Conservation (phyloP, 139 green algal species). For the Pseudopediastrum boryanum region DNA sequence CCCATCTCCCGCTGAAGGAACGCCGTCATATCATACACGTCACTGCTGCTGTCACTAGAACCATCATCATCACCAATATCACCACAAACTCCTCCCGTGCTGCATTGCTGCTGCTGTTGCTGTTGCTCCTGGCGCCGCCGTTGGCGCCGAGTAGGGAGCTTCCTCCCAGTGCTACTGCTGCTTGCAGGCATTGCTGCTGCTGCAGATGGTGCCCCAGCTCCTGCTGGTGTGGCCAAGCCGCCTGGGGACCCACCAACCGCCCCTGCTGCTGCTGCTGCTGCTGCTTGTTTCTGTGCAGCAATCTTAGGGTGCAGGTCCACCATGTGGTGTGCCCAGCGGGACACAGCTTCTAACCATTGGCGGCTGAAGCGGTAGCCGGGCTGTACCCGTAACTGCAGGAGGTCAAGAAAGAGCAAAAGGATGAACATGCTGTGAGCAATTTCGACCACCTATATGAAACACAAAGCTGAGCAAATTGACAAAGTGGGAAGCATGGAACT, state of each 20-base stretch:
- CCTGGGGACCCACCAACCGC: not conserved
- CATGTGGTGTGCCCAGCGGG: conserved; percentile 30
- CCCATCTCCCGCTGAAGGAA: no score
- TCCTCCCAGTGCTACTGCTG: no score
- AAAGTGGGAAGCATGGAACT: no score
- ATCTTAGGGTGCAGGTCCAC: not conserved
- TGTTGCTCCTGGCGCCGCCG: not conserved
- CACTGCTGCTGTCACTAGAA: no score
- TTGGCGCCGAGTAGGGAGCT: not conserved
- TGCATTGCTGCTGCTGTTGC: not conserved
- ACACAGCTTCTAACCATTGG: conserved; percentile 24
- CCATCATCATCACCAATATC: no score
- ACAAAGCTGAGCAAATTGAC: no score
- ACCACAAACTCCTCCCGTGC: no score
- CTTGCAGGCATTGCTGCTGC: not conserved
- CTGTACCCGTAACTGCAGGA: conserved; percentile 27
- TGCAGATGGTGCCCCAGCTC: conserved; percentile 1
- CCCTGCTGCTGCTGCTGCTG: conserved; percentile 4
- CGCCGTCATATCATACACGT: no score
- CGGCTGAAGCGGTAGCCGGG: conserved; percentile 20
- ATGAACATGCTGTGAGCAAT: no score
- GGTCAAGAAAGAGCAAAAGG: not conserved
- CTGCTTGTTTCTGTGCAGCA: not conserved
- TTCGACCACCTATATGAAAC: no score
- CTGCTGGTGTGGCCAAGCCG: not conserved